A percentile compares a stretch with the other conserved stretches of the same genome.
Conservation (phyloP, 805 yeast species). For the Sporopachydermia lactativora region DNA sequence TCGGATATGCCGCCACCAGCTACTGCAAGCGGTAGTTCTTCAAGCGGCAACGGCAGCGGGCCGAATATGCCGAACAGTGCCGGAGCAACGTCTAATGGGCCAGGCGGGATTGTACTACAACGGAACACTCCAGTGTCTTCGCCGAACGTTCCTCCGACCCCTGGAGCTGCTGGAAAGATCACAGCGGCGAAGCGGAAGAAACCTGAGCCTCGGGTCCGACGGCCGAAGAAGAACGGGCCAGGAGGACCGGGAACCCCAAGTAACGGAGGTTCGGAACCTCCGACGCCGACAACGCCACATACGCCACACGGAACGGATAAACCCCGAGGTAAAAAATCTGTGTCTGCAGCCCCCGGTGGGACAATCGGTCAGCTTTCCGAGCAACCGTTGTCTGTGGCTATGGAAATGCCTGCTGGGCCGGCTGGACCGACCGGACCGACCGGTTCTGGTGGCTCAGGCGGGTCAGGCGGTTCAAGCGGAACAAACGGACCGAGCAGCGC, state of each 20-base stretch:
- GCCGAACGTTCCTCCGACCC: background rate
- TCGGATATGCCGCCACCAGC: background rate
- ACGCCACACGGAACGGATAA: no score
- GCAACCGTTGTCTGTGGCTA: background rate
- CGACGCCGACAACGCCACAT: background rate
- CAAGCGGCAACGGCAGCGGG: no score
- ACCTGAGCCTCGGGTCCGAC: background rate
- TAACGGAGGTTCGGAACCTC: background rate
- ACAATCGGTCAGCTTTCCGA: background rate
- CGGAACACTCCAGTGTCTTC: background rate
- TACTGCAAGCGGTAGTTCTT: background rate
- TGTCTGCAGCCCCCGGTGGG: conserved; percentile 2
- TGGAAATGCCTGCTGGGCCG: conserved; percentile 2
- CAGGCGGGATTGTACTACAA: background rate
- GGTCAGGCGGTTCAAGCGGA: conserved; percentile 7
- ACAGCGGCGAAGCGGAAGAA: background rate
- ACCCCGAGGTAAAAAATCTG: background rate
- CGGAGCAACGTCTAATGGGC: background rate
- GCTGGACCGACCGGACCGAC: conserved; percentile 7
- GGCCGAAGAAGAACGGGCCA: background rate
- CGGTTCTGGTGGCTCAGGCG: conserved; percentile 6
- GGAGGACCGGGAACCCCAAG: background rate
- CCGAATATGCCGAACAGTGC: background rate
- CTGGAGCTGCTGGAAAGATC: background rate
- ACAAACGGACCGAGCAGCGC: conserved; percentile 5